Percentiles rank a stretch among this genome's conserved stretches.
Evolutionary conservation across 2,329 filamentous ascomycete species (phyloP).

Genomic region (Epichloe coenophiala): DNA sequence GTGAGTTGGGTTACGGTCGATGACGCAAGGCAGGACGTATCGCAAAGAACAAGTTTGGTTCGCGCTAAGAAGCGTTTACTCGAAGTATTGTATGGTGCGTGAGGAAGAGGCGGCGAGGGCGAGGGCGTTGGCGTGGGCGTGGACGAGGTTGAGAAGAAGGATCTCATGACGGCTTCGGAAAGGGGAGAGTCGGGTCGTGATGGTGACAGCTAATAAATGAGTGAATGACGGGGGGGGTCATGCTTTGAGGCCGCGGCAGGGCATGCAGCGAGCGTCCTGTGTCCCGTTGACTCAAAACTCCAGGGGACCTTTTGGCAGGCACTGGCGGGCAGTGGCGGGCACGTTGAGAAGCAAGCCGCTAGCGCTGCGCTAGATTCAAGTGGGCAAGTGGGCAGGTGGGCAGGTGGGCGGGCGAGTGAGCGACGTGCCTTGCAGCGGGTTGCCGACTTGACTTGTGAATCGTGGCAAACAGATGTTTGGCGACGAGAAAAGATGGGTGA

Average conservation of each 20-base stretch:
- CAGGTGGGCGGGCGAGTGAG: too few relatives aligned
- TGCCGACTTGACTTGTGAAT: too few relatives aligned
- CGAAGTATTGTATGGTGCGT: neutral
- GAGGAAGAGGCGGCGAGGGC: neutral
- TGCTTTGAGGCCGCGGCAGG: neutral
- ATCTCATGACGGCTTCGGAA: slow-evolving; percentile 5
- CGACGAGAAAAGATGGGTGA: too few relatives aligned
- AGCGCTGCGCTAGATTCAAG: neutral
- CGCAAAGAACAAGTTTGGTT: neutral
- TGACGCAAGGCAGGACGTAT: neutral
- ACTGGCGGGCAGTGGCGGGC: too few relatives aligned
- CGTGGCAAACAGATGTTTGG: too few relatives aligned
- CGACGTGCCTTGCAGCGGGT: neutral
- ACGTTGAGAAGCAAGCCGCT: neutral
- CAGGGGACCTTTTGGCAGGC: too few relatives aligned
- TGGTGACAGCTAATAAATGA: neutral
- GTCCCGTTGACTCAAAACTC: too few relatives aligned
- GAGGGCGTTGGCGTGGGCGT: neutral
- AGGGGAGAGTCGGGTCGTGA: neutral
- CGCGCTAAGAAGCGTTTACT: neutral
- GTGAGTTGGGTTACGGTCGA: neutral
- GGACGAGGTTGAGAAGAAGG: slow-evolving; percentile 4
- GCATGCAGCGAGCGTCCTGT: too few relatives aligned
- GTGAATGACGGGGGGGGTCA: neutral
- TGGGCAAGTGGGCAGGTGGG: too few relatives aligned